Percentiles rank a stretch among this genome's conserved stretches.
Conservation (phyloP, 1,139 yeast species). For the Suhomyces bolitotheri region DNA sequence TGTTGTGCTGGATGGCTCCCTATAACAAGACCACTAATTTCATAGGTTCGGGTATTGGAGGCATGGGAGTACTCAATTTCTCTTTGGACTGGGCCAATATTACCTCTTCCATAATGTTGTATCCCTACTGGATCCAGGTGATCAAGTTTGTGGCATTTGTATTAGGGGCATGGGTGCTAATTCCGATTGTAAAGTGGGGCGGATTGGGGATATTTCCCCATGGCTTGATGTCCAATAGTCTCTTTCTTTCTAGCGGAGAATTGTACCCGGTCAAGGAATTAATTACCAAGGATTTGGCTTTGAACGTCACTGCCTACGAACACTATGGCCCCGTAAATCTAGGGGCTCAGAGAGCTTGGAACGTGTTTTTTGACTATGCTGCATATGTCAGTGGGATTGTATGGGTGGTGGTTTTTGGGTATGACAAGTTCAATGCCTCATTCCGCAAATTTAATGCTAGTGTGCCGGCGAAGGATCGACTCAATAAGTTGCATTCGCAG, state of each 20-base stretch:
- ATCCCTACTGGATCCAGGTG: constrained; percentile 25
- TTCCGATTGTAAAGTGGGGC: constrained; percentile 23
- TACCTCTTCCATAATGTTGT: constrained; percentile 22
- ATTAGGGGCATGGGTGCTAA: constrained; percentile 22
- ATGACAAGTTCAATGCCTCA: constrained; percentile 25
- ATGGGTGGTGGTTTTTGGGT: constrained; percentile 46
- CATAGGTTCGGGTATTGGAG: constrained; percentile 25
- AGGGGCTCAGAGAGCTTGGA: constrained; percentile 52
- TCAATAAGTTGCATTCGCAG: constrained; percentile 38
- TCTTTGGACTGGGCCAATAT: constrained; percentile 25
- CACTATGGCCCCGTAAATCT: constrained; percentile 21
- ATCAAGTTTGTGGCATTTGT: constrained; percentile 23
- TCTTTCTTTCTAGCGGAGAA: constrained; percentile 18
- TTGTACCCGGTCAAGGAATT: constrained; percentile 20
- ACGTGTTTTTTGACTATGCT: constrained; percentile 53
- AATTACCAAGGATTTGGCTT: constrained; percentile 16
- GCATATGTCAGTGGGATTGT: constrained; percentile 49
- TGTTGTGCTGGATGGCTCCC: constrained; percentile 25
- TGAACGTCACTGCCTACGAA: constrained; percentile 21
- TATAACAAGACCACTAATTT: constrained; percentile 18
- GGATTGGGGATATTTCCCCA: constrained; percentile 12
- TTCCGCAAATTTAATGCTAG: constrained; percentile 12
- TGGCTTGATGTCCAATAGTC: constrained; percentile 21
- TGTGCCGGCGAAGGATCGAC: constrained; percentile 32
- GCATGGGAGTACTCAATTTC: constrained; percentile 24